Conservation (phyloP, 129 eudicot species). For the Flaveria ramosissima region DNA sequence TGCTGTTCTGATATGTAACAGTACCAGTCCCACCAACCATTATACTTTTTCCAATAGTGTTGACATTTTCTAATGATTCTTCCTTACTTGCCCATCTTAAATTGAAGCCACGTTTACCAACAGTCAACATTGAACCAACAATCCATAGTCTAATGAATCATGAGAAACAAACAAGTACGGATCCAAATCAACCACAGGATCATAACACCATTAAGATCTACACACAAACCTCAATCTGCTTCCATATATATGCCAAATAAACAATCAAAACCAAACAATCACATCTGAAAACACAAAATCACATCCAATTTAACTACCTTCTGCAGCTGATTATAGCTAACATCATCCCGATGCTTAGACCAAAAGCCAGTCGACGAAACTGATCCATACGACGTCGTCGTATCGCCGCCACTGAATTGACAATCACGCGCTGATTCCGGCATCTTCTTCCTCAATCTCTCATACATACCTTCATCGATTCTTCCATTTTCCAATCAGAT, state of each 20-base stretch:
- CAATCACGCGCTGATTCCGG: constrained; percentile 63
- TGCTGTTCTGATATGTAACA: constrained; percentile 3
- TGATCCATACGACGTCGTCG: constrained; percentile 55
- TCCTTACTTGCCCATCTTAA: not conserved
- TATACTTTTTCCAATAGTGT: not conserved
- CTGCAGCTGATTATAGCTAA: constrained; percentile 84
- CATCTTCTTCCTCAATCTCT: constrained; percentile 53
- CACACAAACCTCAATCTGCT: constrained; percentile 24
- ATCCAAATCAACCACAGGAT: constrained; percentile 18
- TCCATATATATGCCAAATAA: not conserved
- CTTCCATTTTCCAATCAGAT: constrained; percentile 22
- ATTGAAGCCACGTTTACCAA: constrained; percentile 19
- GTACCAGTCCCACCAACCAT: not conserved
- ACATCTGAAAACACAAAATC: not conserved
- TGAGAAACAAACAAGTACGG: constrained; percentile 12
- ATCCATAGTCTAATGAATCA: constrained; percentile 10
- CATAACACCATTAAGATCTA: constrained; percentile 23
- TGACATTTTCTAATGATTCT: not conserved
- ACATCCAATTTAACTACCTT: constrained; percentile 56
- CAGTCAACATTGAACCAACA: constrained; percentile 21
- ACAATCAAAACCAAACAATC: constrained; percentile 4
- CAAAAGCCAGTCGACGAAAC: constrained; percentile 65
- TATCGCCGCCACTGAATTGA: constrained; percentile 46
- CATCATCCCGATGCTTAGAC: constrained; percentile 78
- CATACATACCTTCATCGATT: constrained; percentile 23